Evolutionary conservation across 2,329 filamentous ascomycete genomes (phyloP).

Genomic region (Cytospora paraplurivora): DNA sequence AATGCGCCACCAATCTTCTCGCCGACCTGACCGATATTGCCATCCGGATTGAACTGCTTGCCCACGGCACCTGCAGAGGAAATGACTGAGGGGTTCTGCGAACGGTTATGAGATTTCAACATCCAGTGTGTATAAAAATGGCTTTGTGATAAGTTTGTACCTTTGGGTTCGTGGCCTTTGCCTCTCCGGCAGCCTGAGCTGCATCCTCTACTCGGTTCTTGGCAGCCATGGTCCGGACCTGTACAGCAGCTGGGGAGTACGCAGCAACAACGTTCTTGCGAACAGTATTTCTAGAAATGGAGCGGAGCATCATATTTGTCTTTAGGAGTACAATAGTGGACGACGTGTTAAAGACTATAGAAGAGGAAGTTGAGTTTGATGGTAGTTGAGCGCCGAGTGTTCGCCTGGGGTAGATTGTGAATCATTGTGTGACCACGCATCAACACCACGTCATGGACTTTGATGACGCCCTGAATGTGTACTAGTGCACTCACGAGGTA

Average conservation of each 20-base stretch:
- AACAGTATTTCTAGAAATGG: not conserved
- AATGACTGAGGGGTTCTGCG: slow-evolving; percentile 3
- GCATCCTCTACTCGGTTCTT: slow-evolving; percentile 8
- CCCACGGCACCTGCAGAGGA: slow-evolving; percentile 4
- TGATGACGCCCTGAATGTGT: not conserved
- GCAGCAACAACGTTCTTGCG: not conserved
- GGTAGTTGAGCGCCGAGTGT: not conserved
- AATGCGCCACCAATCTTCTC: slow-evolving; percentile 14
- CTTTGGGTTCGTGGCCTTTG: slow-evolving; percentile 7
- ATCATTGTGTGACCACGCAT: not conserved
- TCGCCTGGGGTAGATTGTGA: not conserved
- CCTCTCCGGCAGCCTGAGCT: slow-evolving; percentile 9
- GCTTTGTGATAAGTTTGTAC: not conserved
- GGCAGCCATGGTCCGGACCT: slow-evolving; percentile 3
- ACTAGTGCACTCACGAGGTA: not conserved
- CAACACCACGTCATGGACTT: slow-evolving; percentile 1
- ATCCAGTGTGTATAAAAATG: too few species aligned
- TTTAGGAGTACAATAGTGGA: not conserved
- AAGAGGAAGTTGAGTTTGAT: not conserved
- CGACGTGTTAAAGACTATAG: not conserved
- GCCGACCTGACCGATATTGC: slow-evolving; percentile 9
- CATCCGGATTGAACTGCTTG: slow-evolving; percentile 16
- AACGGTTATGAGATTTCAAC: not conserved
- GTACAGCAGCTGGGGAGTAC: not conserved
- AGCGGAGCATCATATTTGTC: not conserved